These are phyloP conservation scores for Ricinus communis DNA, from an alignment of 345 rosid species.

Conservation along the genomic window DNA sequence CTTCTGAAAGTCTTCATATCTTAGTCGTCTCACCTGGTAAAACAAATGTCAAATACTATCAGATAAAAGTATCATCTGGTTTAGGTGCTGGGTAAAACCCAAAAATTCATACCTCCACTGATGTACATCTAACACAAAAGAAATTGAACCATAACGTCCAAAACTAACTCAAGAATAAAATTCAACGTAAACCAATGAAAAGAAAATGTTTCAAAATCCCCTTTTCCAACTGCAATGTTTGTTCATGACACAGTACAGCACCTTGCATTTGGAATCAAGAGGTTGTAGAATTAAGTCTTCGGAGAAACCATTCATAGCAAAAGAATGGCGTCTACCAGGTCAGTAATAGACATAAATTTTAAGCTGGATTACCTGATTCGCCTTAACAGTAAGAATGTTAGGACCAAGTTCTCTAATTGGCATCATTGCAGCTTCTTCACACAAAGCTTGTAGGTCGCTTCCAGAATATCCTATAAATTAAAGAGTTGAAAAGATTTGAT, in stretches of 20 bases:
- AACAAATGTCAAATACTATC: not conserved
- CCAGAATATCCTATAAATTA: constrained; percentile 79
- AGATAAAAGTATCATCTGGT: not conserved
- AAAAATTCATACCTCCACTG: too few relatives aligned
- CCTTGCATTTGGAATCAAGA: not conserved
- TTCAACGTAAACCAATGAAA: not conserved
- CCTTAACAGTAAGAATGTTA: constrained; percentile 71
- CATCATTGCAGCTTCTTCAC: constrained; percentile 99
- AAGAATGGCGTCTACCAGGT: not conserved
- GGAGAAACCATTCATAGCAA: not conserved
- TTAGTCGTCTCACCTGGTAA: constrained; percentile 72
- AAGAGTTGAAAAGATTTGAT: not conserved
- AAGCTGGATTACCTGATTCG: constrained; percentile 62
- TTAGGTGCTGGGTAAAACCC: not conserved
- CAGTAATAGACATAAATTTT: not conserved
- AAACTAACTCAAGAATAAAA: not conserved
- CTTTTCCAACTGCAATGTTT: too few relatives aligned
- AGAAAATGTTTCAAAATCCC: too few relatives aligned
- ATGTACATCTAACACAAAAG: too few relatives aligned
- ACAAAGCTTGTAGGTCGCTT: constrained; percentile 94
- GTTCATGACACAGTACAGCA: not conserved
- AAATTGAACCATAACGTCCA: too few relatives aligned
- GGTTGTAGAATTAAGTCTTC: not conserved
- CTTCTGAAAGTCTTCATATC: constrained; percentile 70
- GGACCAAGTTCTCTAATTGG: constrained; percentile 97